Evolutionary conservation across 2,329 filamentous ascomycete species (phyloP), one percentile per base, ranked within the genome.

Genomic region (Aureobasidium sp.): DNA sequence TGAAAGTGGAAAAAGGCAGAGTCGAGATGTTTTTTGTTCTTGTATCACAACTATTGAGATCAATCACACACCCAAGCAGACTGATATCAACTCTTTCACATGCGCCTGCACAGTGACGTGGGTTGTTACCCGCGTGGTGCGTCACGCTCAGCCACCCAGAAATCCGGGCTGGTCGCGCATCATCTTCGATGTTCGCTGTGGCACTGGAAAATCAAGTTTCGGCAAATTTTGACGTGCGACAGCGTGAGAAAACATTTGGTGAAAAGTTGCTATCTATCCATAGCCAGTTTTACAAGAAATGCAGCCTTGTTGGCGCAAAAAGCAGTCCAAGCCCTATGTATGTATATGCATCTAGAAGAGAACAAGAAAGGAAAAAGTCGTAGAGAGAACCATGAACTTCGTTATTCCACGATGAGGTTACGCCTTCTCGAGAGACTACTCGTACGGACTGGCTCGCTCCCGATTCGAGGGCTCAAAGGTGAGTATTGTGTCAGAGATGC

Each of bases 1-100:
- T 29, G 25, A 4, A 31, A 9, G 22, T 20, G 25, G 20, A 52
- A 47, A 66, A 5, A 70, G 70, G 20, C 31, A 71, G 67, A 36
- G 22, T 63, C 63, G 63, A 71, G 69, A 70, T 73, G 27, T 69
- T 68, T 69, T 57, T 65, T 72, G 70, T 67, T 73, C 71, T 64
- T 73, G 71, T 47, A 72, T 45, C 39, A 45, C 53, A 36, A 31
- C 37, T 56, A 22, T 49, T 22, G 14, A 51, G 11, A 34, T 22
- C 14, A 25, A 34, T 60, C 44, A 41, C 57, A 51, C 44, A 25
- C 22, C 12, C 45, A 42, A 55, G 39, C 25, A 44, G 17, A 45
- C 27, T 44, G 53, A 44, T 45, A 57, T 29, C 39, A 45, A 31
- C 39, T 44, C 39, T 73, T 66, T 70, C 71, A 73, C 52, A 71